These are phyloP conservation scores for Coccinonectria pachysandricola DNA, from an alignment of 2,329 filamentous ascomycete genomes.

Conservation along the genomic window DNA sequence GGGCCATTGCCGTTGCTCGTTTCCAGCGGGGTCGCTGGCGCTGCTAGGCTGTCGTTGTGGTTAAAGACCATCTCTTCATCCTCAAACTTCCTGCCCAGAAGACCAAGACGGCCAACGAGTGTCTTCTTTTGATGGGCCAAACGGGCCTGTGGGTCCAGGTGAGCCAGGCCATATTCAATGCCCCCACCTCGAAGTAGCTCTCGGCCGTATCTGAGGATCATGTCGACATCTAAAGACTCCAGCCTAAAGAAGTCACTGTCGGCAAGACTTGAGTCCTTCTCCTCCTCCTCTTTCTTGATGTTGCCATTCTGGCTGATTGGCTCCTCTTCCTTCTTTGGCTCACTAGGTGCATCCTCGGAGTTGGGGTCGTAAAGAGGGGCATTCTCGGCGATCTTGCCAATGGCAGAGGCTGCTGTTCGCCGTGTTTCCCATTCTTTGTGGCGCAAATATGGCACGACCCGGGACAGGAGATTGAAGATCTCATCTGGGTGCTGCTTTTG, in stretches of 20 bases:
- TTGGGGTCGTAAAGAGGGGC: constrained; percentile 85
- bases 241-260: constrained; percentile 60
- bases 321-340: constrained; percentile 31
- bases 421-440: constrained; percentile 97
- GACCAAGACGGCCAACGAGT: constrained; percentile 67
- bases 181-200: constrained; percentile 76
- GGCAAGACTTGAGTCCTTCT: constrained; percentile 30
- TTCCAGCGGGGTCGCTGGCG: constrained; percentile 37
- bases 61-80: constrained; percentile 63
- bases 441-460: constrained; percentile 89
- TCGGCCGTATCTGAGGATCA: constrained; percentile 74
- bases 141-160: constrained; percentile 70
- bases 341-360: constrained; percentile 48
- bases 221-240: constrained; percentile 63
- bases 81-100: constrained; percentile 75
- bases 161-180: constrained; percentile 74
- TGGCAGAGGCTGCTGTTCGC: constrained; percentile 83
- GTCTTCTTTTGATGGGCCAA: constrained; percentile 86
- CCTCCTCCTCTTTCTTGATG: constrained; percentile 53
- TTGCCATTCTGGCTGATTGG: constrained; percentile 24
- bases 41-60: constrained; percentile 36
- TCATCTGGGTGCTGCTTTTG: constrained; percentile 98
- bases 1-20: constrained; percentile 23
- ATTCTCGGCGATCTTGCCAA: constrained; percentile 88
- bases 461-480: constrained; percentile 84